Percentiles rank a stretch among this genome's conserved stretches.
Evolutionary conservation across 1,139 yeast genomes (phyloP).

Genomic region (Taphrina deformans): DNA sequence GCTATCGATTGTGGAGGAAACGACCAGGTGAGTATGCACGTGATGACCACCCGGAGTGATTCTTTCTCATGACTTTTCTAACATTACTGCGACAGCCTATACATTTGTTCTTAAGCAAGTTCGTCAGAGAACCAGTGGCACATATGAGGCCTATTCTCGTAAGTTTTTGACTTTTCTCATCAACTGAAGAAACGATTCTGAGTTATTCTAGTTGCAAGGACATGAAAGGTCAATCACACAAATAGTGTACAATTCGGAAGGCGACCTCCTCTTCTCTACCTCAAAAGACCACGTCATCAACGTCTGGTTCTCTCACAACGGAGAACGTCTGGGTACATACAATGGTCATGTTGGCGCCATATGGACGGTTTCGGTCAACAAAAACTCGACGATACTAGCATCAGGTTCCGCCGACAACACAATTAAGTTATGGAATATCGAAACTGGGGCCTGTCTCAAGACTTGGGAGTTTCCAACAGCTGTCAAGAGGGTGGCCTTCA

Average conservation of each 20-base stretch:
- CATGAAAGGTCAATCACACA: slow-evolving; percentile 43
- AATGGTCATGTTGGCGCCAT: slow-evolving; percentile 91
- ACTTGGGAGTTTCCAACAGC: slow-evolving; percentile 81
- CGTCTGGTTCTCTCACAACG: slow-evolving; percentile 92
- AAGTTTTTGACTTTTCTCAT: not conserved
- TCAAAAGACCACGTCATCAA: slow-evolving; percentile 71
- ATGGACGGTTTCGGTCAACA: slow-evolving; percentile 89
- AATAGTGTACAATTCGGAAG: slow-evolving; percentile 57
- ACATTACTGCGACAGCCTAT: not conserved
- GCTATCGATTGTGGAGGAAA: not conserved
- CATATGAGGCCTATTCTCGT: slow-evolving; percentile 32
- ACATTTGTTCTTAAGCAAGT: not conserved
- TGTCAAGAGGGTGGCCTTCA: slow-evolving; percentile 84
- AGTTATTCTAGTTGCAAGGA: slow-evolving; percentile 38
- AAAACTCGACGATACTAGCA: slow-evolving; percentile 61
- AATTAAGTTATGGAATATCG: slow-evolving; percentile 79
- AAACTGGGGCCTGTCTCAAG: slow-evolving; percentile 72
- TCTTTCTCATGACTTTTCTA: slow-evolving; percentile 3
- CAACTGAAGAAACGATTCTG: too few species aligned
- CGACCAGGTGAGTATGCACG: not conserved
- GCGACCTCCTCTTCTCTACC: slow-evolving; percentile 87
- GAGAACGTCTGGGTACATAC: slow-evolving; percentile 94
- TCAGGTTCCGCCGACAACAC: slow-evolving; percentile 93
- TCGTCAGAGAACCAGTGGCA: not conserved
- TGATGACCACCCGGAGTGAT: not conserved